Base-by-base conservation (phyloP, 176 grass and related monocot genomes). In the Raddia guianensis region DNA sequence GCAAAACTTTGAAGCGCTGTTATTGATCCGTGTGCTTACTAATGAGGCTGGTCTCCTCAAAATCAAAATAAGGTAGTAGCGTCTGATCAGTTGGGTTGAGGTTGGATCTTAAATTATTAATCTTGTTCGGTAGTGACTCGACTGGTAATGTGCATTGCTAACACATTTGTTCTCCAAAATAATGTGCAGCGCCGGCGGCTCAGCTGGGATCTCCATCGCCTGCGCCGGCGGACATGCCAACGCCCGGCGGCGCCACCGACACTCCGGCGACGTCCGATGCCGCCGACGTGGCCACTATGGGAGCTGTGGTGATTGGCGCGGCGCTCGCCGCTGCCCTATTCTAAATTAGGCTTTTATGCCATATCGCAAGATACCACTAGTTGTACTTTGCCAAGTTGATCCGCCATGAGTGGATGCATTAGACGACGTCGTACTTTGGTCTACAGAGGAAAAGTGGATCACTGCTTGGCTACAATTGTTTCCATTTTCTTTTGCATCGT, bases 241-340 rank as follows among this genome's bases (percentile, higher is more conserved):
- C 1, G 37, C 37, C 37, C 37, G 37, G 37, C 4, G 37, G 37
- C 48, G 33, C 8, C 4, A 15, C 32, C 1, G 18, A 7, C 58
- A 15, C 35, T 1, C 6, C 9, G 16, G 3, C 27, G 27, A 27
- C 27, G 14, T 77, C 75, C 35, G 76, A 52, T 15, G 81, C 53
- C 15, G 34, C 69, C 9, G 5, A 18, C 7, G 6, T 79, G 3
- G 45, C 8, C 20, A 45, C 75, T 73, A 8, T 72, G 5, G 52
- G 44, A 68, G 53, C 69, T 34, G 21, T 35, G 60, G 45, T 46
- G 34, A 14, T 74, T 3, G 8, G 32, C 74, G 68, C 19, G 8
- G 74, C 20, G 0, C 66, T 77, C 12, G 86, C 34, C 51, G 42
- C 53, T 6, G 81, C 63, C 47, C 76, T 84, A 5, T 69, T 45